phyloP scores from a whole-genome alignment of 164 flowering plant species.

The Buxus sempervirens region DNA sequence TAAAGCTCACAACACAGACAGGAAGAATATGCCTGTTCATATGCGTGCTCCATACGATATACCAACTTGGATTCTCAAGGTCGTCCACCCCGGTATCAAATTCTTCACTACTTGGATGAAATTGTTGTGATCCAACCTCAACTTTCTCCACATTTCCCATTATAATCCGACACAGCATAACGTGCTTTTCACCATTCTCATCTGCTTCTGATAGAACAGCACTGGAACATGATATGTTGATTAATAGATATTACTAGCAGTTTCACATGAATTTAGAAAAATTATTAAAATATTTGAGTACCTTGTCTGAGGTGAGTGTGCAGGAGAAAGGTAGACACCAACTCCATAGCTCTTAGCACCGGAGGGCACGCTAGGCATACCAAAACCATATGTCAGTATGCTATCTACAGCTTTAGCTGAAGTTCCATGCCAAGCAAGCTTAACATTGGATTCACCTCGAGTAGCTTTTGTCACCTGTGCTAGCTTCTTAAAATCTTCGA shows the following conservation, averaged over 20 bases:
- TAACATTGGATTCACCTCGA: constrained; percentile 37
- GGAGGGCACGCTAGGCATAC: constrained; percentile 13
- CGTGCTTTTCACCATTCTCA: constrained; percentile 42
- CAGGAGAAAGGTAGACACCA: constrained; percentile 41
- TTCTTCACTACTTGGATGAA: constrained; percentile 33
- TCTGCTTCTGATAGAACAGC: constrained; percentile 32
- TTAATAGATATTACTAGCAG: background rate
- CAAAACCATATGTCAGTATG: constrained; percentile 47
- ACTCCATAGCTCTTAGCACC: constrained; percentile 30
- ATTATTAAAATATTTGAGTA: constrained; percentile 6
- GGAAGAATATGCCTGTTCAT: constrained; percentile 59
- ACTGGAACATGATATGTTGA: too few relatives aligned
- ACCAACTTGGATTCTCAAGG: constrained; percentile 39
- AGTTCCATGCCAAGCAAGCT: constrained; percentile 47
- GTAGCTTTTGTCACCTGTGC: constrained; percentile 29
- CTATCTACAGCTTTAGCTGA: constrained; percentile 26
- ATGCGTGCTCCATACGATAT: constrained; percentile 50
- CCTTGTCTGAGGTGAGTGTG: constrained; percentile 40
- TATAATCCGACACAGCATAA: constrained; percentile 52
- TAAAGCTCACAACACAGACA: constrained; percentile 53
- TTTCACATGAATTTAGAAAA: background rate
- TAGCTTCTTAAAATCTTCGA: constrained; percentile 33
- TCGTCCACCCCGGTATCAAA: constrained; percentile 63
- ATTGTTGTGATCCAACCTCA: constrained; percentile 39
- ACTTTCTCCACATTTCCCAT: constrained; percentile 55